Evolutionary conservation across 1,284 basidiomycete species (phyloP).

Genomic region (Meripilus lineatus): DNA sequence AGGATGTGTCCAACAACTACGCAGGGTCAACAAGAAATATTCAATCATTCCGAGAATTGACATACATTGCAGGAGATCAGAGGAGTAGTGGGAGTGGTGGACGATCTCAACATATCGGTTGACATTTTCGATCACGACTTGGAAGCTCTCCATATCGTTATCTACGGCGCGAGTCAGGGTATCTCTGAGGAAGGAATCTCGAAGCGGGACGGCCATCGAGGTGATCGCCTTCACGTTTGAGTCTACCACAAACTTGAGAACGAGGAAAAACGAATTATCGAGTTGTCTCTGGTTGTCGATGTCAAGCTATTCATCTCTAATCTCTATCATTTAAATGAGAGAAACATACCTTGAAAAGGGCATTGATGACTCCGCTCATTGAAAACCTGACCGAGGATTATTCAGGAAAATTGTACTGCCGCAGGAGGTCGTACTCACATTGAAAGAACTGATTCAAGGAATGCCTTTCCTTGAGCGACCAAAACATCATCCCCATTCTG

Average conservation of each 20-base stretch:
- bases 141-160: constrained; percentile 43
- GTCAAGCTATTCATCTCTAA: too few species aligned
- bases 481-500: constrained; percentile 49
- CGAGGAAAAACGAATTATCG: constrained; percentile 52
- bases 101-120: constrained; percentile 47
- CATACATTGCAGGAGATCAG: constrained; percentile 52
- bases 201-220: constrained; percentile 27
- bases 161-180: constrained; percentile 44
- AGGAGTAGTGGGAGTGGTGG: constrained; percentile 45
- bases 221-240: constrained; percentile 32
- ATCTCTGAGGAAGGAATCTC: constrained; percentile 53
- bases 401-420: neutral
- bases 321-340: neutral
- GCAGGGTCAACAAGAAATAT: constrained; percentile 7
- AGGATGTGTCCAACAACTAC: constrained; percentile 54
- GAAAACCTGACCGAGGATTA: constrained; percentile 36
- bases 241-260: constrained; percentile 45
- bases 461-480: constrained; percentile 46
- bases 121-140: constrained; percentile 51
- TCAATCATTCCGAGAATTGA: constrained; percentile 4
- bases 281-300: too few species aligned
- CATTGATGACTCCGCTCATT: constrained; percentile 48
- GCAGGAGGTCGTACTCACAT: constrained; percentile 33
- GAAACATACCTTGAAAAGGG: constrained; percentile 48
- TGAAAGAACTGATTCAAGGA: constrained; percentile 47